phyloP scores from a whole-genome alignment of 768 basidiomycete genomes.

The Trametes sanguinea region DNA sequence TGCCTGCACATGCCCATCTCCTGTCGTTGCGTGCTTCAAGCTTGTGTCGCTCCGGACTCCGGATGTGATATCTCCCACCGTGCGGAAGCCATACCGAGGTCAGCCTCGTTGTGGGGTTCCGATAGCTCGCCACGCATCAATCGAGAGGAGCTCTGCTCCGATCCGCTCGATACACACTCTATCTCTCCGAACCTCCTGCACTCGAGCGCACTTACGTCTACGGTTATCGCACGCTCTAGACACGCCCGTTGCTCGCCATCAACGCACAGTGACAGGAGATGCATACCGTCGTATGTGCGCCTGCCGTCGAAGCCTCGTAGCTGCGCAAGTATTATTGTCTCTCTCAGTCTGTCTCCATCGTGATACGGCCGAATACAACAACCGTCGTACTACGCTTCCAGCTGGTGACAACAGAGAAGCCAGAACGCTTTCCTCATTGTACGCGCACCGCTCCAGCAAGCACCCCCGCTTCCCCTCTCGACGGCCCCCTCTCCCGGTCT shows the following conservation, averaged over 20 bases:
- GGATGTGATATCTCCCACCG: background rate
- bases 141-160: background rate
- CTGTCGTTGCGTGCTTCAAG: no score
- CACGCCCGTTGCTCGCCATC: background rate
- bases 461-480: background rate
- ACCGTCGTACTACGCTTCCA: background rate
- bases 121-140: background rate
- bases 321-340: background rate
- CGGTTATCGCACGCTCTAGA: background rate
- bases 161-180: background rate
- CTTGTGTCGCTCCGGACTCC: constrained; percentile 10
- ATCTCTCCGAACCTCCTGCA: background rate
- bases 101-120: constrained; percentile 3
- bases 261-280: background rate
- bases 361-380: background rate
- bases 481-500: no score
- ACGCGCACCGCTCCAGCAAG: constrained; percentile 1
- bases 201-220: background rate
- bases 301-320: background rate
- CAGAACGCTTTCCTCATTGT: constrained; percentile 7
- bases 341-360: constrained; percentile 2
- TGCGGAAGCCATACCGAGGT: background rate
- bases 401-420: background rate
- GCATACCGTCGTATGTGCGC: background rate
- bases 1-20: no score